These are phyloP conservation scores for Coprinopsis sp. DNA, from an alignment of 768 basidiomycete genomes.

Conservation along the genomic window DNA sequence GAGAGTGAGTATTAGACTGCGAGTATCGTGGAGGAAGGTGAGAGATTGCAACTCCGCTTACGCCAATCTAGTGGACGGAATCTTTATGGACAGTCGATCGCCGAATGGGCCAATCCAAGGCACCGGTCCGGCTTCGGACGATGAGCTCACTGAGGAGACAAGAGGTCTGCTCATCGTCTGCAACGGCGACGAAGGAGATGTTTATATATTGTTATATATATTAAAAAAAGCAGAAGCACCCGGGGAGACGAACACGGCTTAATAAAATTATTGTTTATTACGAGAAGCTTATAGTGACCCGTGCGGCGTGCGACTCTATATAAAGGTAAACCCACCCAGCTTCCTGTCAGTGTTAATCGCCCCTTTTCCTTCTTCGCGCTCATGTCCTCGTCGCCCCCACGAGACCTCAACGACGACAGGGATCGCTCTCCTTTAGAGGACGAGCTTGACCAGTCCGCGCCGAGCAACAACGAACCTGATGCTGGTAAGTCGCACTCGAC, in stretches of 20 bases:
- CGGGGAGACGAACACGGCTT: no score
- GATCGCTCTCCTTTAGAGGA: background rate
- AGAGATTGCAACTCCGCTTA: no score
- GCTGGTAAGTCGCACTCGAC: slow-evolving; percentile 31
- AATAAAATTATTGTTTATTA: no score
- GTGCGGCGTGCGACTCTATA: no score
- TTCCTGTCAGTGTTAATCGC: slow-evolving; percentile 53
- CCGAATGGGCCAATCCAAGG: background rate
- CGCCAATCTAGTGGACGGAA: slow-evolving; percentile 7
- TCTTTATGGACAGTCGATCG: background rate
- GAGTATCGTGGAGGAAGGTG: no score
- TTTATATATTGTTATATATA: no score
- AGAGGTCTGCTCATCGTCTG: slow-evolving; percentile 21
- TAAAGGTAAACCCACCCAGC: no score
- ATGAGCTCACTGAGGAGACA: background rate
- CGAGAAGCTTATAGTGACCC: no score
- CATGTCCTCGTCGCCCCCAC: slow-evolving; percentile 59
- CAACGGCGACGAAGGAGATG: background rate
- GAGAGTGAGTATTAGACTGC: no score
- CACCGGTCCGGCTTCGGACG: background rate
- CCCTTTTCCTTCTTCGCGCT: slow-evolving; percentile 37
- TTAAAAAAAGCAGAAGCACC: no score
- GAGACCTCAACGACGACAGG: background rate
- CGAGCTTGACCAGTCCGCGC: slow-evolving; percentile 21
- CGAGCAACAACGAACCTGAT: slow-evolving; percentile 32